phyloP scores from a whole-genome alignment of 345 rosid species.

The Camelina hispida region DNA sequence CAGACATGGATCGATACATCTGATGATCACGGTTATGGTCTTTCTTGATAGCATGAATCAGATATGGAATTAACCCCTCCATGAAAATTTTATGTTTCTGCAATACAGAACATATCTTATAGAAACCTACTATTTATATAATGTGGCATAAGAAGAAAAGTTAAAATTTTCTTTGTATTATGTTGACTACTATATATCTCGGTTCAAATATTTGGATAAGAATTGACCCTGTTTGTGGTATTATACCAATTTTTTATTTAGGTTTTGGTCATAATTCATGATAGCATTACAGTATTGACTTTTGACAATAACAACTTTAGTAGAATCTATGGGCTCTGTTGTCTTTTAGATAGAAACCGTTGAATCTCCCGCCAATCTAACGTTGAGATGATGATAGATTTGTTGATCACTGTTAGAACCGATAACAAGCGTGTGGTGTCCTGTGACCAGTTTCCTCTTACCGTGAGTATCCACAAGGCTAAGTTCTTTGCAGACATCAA shows the following conservation, averaged over 20 bases:
- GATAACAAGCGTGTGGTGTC: conserved; percentile 50
- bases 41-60: conserved; percentile 56
- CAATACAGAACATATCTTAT: background rate
- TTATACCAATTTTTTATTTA: conserved; percentile 34
- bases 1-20: conserved; percentile 42
- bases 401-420: conserved; percentile 53
- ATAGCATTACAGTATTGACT: conserved; percentile 46
- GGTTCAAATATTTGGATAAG: conserved; percentile 34
- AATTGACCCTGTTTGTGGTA: conserved; percentile 30
- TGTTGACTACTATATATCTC: conserved; percentile 19
- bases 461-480: conserved; percentile 58
- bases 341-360: conserved; percentile 29
- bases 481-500: conserved; percentile 58
- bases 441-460: conserved; percentile 50
- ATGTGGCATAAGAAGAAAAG: conserved; percentile 20
- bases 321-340: conserved; percentile 31
- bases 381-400: conserved; percentile 48
- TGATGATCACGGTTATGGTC: conserved; percentile 38
- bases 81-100: conserved; percentile 35
- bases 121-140: conserved; percentile 30
- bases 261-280: conserved; percentile 29
- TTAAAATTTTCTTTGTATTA: conserved; percentile 27
- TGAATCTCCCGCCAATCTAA: conserved; percentile 42
- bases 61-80: conserved; percentile 83
- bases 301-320: conserved; percentile 3